These are phyloP conservation scores for Eucalyptus pauciflora DNA, from an alignment of 345 rosid genomes.

Conservation along the genomic window DNA sequence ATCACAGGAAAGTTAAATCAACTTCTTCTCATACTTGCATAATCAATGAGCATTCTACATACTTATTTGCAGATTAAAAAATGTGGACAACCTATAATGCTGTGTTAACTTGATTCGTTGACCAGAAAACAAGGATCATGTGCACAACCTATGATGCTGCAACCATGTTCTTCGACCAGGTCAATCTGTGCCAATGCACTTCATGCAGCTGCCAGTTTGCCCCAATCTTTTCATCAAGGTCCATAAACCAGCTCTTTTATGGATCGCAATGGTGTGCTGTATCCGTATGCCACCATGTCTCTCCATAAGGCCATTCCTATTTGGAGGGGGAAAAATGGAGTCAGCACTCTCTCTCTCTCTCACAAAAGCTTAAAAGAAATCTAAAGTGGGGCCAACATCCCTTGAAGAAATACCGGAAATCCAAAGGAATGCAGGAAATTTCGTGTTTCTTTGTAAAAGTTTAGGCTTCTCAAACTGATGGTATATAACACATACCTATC, in stretches of 20 bases:
- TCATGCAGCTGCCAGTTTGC: neutral
- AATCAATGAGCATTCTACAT: neutral
- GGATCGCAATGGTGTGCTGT: slow-evolving; percentile 53
- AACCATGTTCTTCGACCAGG: neutral
- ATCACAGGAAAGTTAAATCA: neutral
- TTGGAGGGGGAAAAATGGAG: slow-evolving; percentile 11
- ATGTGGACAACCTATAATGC: neutral
- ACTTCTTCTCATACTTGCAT: neutral
- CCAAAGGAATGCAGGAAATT: neutral
- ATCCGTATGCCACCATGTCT: slow-evolving; percentile 50
- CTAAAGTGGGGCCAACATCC: neutral
- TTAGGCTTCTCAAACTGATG: neutral
- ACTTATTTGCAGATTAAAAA: neutral
- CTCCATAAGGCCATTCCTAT: slow-evolving; percentile 55
- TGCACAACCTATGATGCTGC: neutral
- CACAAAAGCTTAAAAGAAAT: neutral
- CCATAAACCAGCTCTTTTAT: slow-evolving; percentile 58
- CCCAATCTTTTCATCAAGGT: slow-evolving; percentile 6
- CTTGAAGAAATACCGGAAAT: neutral
- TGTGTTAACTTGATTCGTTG: neutral
- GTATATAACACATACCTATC: slow-evolving; percentile 39
- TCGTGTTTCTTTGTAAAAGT: neutral
- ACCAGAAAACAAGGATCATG: neutral
- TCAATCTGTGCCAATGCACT: neutral
- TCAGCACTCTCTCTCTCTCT: neutral